Conservation (phyloP, 257 asterid species). For the Haberlea rhodopensis region DNA sequence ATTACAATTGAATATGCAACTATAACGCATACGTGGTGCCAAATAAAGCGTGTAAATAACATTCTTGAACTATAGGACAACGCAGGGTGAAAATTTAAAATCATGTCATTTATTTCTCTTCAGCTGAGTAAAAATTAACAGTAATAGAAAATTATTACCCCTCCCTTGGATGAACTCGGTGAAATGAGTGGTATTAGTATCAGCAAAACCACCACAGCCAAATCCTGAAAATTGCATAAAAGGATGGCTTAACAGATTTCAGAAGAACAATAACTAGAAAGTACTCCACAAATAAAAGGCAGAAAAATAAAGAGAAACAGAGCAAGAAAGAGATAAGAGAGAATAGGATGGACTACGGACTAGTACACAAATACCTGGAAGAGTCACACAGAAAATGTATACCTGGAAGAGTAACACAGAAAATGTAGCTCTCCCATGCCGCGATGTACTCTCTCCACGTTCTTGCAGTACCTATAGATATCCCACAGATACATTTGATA, state of each 20-base stretch:
- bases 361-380: constrained; percentile 61
- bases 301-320: no score
- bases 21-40: constrained; percentile 11
- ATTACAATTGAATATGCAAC: constrained; percentile 18
- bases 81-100: constrained; percentile 12
- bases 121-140: background rate
- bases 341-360: constrained; percentile 6
- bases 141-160: constrained; percentile 50
- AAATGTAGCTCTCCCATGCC: constrained; percentile 98
- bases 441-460: constrained; percentile 99
- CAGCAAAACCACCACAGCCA: constrained; percentile 99
- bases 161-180: constrained; percentile 98
- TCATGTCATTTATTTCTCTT: constrained; percentile 16
- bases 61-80: constrained; percentile 21
- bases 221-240: constrained; percentile 53
- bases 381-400: no score
- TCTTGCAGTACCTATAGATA: constrained; percentile 91
- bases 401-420: constrained; percentile 93
- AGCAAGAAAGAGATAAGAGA: constrained; percentile 7
- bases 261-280: constrained; percentile 20
- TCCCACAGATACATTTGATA: constrained; percentile 27
- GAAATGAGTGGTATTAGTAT: constrained; percentile 96
- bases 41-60: constrained; percentile 21
- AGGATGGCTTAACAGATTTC: constrained; percentile 20
- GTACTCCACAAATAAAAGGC: background rate